Evolutionary conservation across 768 basidiomycete species (phyloP), one percentile per base, ranked within the genome.

Genomic region (Pleurotus tuoliensis): DNA sequence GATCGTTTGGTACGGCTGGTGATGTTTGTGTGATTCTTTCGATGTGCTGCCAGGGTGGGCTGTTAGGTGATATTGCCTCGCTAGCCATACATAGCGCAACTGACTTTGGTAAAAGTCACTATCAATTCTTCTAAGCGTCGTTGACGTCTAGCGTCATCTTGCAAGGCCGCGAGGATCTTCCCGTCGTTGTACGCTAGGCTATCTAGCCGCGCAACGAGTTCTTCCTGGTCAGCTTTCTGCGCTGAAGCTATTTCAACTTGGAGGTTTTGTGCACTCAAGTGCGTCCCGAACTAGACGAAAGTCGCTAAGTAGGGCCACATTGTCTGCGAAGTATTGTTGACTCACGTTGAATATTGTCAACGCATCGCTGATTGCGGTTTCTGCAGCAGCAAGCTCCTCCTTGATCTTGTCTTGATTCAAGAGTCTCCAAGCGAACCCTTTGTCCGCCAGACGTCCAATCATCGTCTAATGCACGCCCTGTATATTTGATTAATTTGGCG

Each of bases 371-470:
- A 64, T 41, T 13, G 59, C 58, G 11, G 25, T 22, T 48, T 64
- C 63, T 8, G 62, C 62, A 13, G 47, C 49, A 7, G 51, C 30
- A 15, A 64, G 30, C 16, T 40, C 49, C 41, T 57, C 53, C 37
- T 59, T 56, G 20, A 63, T 58, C 38, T 55, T 56, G 30, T 58
- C 60, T 37, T 61, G 62, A 41, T 61, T 47, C 22, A 64, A 43
- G 13, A 64, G 54, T 12, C 63, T 55, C 63, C 63, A 63, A 12
- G 60, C 60, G 44, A 64, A 59, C 9, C 59, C 53, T 47, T 59
- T 61, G 5, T 49, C 49, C 4, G 62, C 50, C 6, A 64, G 41
- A 16, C 43, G 58, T 43, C 20, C 49, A 3, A 64, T 49, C 1
- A 56, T 55, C 22, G 55, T 53, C 18, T 45, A 5, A 58, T 40